Evolutionary conservation across 1,284 basidiomycete genomes (phyloP).

Genomic region (Cutaneotrichosporon cavernicola): DNA sequence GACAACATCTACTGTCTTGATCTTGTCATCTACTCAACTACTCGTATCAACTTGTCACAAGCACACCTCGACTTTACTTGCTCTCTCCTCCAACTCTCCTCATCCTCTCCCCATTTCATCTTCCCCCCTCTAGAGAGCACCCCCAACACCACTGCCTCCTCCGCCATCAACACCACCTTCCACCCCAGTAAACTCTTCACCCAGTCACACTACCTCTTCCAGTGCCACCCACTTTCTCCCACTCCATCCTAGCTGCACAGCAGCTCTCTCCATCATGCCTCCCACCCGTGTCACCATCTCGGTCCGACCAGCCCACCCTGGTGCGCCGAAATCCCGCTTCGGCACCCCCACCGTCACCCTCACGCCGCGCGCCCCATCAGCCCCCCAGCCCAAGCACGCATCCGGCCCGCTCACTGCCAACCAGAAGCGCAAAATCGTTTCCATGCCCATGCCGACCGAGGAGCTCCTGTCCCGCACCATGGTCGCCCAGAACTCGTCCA

Average conservation of each 20-base stretch:
- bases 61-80: background rate
- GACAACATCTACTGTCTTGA: too few species aligned
- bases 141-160: background rate
- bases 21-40: too few species aligned
- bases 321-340: constrained; percentile 1
- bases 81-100: background rate
- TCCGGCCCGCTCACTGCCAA: constrained; percentile 15
- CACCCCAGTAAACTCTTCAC: background rate
- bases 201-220: constrained; percentile 1
- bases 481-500: constrained; percentile 34
- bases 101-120: background rate
- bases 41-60: background rate
- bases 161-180: background rate
- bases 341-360: background rate
- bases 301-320: constrained; percentile 8
- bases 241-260: constrained; percentile 1
- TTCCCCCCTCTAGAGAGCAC: background rate
- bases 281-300: constrained; percentile 29
- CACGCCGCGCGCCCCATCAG: constrained; percentile 13
- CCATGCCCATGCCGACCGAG: constrained; percentile 9
- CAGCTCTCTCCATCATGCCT: constrained; percentile 24
- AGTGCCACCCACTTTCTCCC: background rate
- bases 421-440: constrained; percentile 20
- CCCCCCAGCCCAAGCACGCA: background rate
- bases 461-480: constrained; percentile 25